Evolutionary conservation across 176 grass and related monocot genomes (phyloP).

Genomic region (Phoenix dactylifera): DNA sequence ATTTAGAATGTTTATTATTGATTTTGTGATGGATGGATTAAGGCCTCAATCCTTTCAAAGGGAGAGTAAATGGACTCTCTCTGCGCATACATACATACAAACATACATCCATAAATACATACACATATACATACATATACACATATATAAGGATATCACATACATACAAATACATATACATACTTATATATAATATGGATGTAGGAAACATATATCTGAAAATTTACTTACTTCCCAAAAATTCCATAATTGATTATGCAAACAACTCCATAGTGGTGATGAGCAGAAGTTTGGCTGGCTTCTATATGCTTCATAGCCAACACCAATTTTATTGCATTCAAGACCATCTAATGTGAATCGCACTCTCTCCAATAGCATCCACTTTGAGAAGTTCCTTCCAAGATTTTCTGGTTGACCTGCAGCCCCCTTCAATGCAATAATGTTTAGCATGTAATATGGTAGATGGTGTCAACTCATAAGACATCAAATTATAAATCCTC

Average conservation of each 20-base stretch:
- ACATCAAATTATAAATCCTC: too few relatives aligned
- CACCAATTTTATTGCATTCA: slow-evolving; percentile 83
- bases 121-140: too few relatives aligned
- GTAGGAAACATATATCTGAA: not conserved
- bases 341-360: slow-evolving; percentile 56
- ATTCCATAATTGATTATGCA: slow-evolving; percentile 69
- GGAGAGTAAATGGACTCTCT: too few relatives aligned
- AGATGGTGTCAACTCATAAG: too few relatives aligned
- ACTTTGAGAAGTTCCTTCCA: slow-evolving; percentile 59
- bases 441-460: too few relatives aligned
- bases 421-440: slow-evolving; percentile 9
- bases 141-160: too few relatives aligned
- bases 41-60: too few relatives aligned
- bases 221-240: slow-evolving; percentile 61
- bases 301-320: slow-evolving; percentile 67
- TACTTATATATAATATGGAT: not conserved
- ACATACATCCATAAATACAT: too few relatives aligned
- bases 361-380: slow-evolving; percentile 79
- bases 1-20: too few relatives aligned
- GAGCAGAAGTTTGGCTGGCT: slow-evolving; percentile 68
- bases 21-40: too few relatives aligned
- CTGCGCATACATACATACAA: too few relatives aligned
- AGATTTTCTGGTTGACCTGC: slow-evolving; percentile 39
- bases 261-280: slow-evolving; percentile 47
- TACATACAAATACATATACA: too few relatives aligned